A percentile compares a stretch with the other conserved stretches of the same genome.
Evolutionary conservation across 805 yeast genomes (phyloP).

Genomic region (Kluyveromyces nonfermentans): DNA sequence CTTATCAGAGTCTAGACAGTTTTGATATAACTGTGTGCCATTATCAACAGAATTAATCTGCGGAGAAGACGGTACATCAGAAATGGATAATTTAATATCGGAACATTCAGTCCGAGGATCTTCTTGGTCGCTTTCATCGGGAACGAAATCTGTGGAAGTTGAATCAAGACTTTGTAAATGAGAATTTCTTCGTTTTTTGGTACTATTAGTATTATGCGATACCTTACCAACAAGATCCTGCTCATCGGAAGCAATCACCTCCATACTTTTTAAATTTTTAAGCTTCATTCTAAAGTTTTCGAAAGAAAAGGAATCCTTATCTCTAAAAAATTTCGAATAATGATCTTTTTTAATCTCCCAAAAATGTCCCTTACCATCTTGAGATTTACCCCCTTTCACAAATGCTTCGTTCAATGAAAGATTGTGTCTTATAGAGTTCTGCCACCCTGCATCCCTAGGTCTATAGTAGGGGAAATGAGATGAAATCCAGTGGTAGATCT

Average conservation of each 20-base stretch:
- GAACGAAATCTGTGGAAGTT: neutral
- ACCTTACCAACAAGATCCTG: neutral
- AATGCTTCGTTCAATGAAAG: conserved; percentile 89
- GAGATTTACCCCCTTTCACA: conserved; percentile 77
- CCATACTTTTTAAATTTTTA: conserved; percentile 2
- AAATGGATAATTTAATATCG: neutral
- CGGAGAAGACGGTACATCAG: conserved; percentile 1
- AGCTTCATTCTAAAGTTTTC: conserved; percentile 17
- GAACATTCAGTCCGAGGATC: neutral
- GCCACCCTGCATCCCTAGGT: conserved; percentile 91
- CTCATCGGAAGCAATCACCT: neutral
- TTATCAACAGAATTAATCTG: neutral
- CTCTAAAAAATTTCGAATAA: conserved; percentile 71
- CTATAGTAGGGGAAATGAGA: conserved; percentile 76
- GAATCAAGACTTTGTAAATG: neutral
- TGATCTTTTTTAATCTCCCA: conserved; percentile 85
- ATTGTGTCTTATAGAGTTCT: conserved; percentile 92
- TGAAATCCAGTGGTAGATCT: conserved; percentile 88
- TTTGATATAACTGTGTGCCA: neutral
- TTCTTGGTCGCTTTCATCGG: neutral
- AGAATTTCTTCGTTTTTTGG: neutral
- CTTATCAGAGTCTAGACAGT: neutral
- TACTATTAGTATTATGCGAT: neutral
- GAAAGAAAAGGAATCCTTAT: conserved; percentile 13
- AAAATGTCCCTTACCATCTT: conserved; percentile 78